These are phyloP conservation scores for Colletotrichum sp. DNA, from an alignment of 2,329 filamentous ascomycete genomes.

Conservation along the genomic window DNA sequence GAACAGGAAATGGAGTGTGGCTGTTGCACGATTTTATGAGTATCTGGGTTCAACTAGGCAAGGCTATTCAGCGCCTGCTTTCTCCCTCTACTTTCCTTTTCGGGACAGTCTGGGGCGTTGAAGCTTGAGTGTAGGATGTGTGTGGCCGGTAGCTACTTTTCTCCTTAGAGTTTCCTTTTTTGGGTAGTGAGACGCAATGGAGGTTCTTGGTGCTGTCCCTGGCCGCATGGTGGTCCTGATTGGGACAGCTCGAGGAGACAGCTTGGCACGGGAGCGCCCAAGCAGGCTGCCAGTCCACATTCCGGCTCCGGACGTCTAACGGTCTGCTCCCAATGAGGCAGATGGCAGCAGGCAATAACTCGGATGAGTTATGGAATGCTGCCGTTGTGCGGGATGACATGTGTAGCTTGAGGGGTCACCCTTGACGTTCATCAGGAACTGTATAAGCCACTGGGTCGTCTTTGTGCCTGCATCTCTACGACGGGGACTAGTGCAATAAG, in stretches of 20 bases:
- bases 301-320: background rate
- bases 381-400: slow-evolving; percentile 6
- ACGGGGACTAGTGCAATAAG: background rate
- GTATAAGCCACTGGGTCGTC: background rate
- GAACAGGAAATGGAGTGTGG: background rate
- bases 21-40: slow-evolving; percentile 12
- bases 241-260: background rate
- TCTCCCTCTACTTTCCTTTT: slow-evolving; percentile 1
- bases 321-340: background rate
- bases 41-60: background rate
- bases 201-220: background rate
- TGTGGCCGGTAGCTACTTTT: slow-evolving; percentile 8
- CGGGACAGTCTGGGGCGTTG: background rate
- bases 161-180: slow-evolving; percentile 5
- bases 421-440: background rate
- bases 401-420: background rate
- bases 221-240: slow-evolving; percentile 13
- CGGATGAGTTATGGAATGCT: background rate
- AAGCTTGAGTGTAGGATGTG: background rate
- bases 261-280: background rate
- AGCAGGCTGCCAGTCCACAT: background rate
- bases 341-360: background rate
- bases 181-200: slow-evolving; percentile 9
- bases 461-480: background rate
- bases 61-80: background rate